phyloP scores from a whole-genome alignment of 78 protist species.

The Polysphondylium violaceum region DNA sequence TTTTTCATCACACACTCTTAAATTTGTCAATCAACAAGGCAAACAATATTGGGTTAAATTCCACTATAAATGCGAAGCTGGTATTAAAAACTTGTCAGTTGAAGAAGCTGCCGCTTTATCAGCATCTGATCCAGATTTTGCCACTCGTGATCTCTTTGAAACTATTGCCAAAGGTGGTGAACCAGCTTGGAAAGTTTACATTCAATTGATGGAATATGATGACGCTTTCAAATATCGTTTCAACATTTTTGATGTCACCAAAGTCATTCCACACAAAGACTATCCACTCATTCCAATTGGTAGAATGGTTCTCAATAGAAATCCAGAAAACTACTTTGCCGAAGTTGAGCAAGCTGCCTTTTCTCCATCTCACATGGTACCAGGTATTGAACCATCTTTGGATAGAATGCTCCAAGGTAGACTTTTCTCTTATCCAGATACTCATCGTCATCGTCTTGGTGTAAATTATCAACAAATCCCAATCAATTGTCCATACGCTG shows the following conservation, averaged over 20 bases:
- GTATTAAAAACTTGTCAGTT: conserved; percentile 64
- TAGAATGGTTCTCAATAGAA: conserved; percentile 88
- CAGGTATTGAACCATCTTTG: conserved; percentile 89
- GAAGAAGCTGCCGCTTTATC: conserved; percentile 86
- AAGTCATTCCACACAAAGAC: conserved; percentile 90
- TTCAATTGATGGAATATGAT: conserved; percentile 88
- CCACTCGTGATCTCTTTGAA: conserved; percentile 86
- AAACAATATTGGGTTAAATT: conserved; percentile 78
- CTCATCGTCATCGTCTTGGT: conserved; percentile 93
- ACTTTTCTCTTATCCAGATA: conserved; percentile 90
- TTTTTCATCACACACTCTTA: conserved; percentile 86
- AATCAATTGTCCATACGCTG: conserved; percentile 84
- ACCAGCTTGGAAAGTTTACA: conserved; percentile 82
- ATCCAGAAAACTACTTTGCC: conserved; percentile 92
- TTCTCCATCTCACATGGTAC: conserved; percentile 91
- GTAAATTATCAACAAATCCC: conserved; percentile 84
- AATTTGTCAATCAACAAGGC: conserved; percentile 80
- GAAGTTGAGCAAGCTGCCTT: conserved; percentile 92
- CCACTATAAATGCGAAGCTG: conserved; percentile 85
- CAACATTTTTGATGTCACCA: conserved; percentile 91
- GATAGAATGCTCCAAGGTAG: conserved; percentile 90
- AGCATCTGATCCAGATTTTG: conserved; percentile 82
- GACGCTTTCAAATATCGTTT: conserved; percentile 80
- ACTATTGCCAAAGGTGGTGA: conserved; percentile 86
- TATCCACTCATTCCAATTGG: conserved; percentile 88